Conservation (phyloP, 2,329 filamentous ascomycete species). For the Rutstroemia sp. region DNA sequence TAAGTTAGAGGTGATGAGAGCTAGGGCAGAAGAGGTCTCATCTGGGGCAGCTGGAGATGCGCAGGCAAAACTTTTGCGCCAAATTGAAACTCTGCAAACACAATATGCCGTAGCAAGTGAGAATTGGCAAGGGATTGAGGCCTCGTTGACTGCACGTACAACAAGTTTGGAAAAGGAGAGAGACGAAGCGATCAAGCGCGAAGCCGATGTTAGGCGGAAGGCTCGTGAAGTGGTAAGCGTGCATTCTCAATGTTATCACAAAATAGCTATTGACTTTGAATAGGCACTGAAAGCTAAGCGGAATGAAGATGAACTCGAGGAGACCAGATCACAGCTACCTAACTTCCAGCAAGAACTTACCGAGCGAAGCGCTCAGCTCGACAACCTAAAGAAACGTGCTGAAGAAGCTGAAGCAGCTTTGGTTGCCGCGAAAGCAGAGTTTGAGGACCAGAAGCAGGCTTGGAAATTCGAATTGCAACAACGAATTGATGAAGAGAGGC, state of each 20-base stretch:
- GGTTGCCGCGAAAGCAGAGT: constrained; percentile 46
- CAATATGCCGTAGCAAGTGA: constrained; percentile 92
- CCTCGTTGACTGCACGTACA: constrained; percentile 71
- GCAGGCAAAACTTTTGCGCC: constrained; percentile 82
- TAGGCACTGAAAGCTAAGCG: constrained; percentile 54
- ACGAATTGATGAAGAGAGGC: constrained; percentile 57
- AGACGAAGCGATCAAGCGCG: constrained; percentile 75
- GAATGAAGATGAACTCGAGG: constrained; percentile 77
- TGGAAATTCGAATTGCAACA: constrained; percentile 50
- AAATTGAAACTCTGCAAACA: constrained; percentile 91
- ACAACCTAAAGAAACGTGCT: constrained; percentile 55
- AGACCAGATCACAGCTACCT: constrained; percentile 55
- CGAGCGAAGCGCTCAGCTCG: constrained; percentile 50
- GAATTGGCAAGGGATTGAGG: constrained; percentile 96
- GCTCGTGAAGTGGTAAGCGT: constrained; percentile 71
- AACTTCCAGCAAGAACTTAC: constrained; percentile 56
- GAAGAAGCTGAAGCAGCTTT: constrained; percentile 60
- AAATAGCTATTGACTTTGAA: constrained; percentile 23
- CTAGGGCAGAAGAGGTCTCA: constrained; percentile 80
- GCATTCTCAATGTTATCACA: background rate
- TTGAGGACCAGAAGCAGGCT: constrained; percentile 51
- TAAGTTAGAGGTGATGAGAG: constrained; percentile 81
- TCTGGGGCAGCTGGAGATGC: constrained; percentile 75
- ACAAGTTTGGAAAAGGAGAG: constrained; percentile 80
- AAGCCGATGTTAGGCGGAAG: constrained; percentile 83